Evolutionary conservation across 257 asterid species (phyloP).

Genomic region (Solanum microdontum): DNA sequence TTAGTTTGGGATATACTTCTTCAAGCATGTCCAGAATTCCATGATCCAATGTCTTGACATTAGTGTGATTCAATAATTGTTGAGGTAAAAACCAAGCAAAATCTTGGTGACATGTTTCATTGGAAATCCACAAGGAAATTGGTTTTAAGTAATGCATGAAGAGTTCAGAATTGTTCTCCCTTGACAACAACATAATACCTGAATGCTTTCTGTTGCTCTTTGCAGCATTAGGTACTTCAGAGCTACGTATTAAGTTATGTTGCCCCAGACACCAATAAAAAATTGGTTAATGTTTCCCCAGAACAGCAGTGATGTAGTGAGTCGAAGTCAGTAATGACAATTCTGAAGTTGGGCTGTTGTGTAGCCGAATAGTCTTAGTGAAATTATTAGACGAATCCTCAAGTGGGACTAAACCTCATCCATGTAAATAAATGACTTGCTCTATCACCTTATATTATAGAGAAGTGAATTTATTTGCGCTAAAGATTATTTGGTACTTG

Average conservation of each 20-base stretch:
- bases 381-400: not conserved
- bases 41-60: not conserved
- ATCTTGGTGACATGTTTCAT: not conserved
- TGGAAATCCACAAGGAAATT: not conserved
- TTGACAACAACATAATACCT: not conserved
- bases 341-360: not conserved
- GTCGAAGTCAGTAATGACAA: not conserved
- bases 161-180: not conserved
- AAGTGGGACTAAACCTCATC: not conserved
- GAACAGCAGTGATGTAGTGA: not conserved
- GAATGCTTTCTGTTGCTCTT: not conserved
- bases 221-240: not conserved
- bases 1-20: not conserved
- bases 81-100: not conserved
- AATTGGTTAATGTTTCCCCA: not conserved
- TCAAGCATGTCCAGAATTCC: not conserved
- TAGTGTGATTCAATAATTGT: not conserved
- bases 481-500: not conserved
- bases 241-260: not conserved
- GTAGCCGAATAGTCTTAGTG: not conserved
- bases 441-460: not conserved
- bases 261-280: not conserved
- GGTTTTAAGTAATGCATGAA: not conserved
- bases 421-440: not conserved
- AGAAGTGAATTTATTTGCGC: not conserved